These are phyloP conservation scores for Elongisporangium anandrum DNA, from an alignment of 352 stramenopile genomes.

Conservation along the genomic window DNA sequence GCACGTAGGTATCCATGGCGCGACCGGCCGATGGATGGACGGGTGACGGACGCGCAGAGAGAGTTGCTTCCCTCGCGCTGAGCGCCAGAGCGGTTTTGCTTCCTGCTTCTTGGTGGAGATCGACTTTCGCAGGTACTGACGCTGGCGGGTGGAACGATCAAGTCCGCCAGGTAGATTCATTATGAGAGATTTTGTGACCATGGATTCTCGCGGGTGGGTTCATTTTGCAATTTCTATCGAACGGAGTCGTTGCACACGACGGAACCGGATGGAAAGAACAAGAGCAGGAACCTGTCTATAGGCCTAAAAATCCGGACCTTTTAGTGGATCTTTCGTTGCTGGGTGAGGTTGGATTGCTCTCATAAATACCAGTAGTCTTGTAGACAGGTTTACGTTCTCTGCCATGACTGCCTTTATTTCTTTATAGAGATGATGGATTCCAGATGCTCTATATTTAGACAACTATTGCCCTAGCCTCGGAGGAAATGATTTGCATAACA, in stretches of 20 bases:
- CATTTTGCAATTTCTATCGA: not conserved
- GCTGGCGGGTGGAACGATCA: not conserved
- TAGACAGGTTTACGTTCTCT: not conserved
- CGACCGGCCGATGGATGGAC: not conserved
- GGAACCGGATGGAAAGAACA: not conserved
- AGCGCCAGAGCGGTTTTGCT: not conserved
- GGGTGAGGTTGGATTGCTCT: too few relatives aligned
- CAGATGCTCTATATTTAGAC: not conserved
- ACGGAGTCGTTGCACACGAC: not conserved
- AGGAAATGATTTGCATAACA: not conserved
- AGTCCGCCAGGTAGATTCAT: not conserved
- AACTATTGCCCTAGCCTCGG: not conserved
- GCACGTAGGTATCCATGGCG: constrained; percentile 4
- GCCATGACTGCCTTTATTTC: not conserved
- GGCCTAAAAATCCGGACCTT: not conserved
- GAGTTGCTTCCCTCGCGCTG: not conserved
- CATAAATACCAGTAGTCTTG: too few relatives aligned
- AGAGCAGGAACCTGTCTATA: not conserved
- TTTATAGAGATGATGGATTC: not conserved
- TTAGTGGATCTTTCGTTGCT: not conserved
- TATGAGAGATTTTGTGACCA: not conserved
- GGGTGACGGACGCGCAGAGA: not conserved
- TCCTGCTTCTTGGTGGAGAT: not conserved
- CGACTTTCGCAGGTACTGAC: not conserved
- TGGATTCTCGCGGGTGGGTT: not conserved